phyloP scores from a whole-genome alignment of 2,329 filamentous ascomycete genomes.

The Grosmannia huntii region DNA sequence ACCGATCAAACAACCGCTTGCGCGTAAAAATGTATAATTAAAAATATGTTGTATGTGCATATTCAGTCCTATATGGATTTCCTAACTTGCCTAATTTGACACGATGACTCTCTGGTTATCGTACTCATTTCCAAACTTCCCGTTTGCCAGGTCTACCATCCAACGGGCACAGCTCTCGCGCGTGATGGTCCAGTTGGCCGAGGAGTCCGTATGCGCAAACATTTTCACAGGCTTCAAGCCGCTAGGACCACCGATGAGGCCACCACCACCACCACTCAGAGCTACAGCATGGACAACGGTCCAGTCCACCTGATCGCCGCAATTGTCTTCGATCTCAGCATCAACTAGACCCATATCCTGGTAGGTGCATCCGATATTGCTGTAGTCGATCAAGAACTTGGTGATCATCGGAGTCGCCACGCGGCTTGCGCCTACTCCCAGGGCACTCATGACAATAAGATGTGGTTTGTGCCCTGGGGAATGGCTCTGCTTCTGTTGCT shows the following conservation, averaged over 20 bases:
- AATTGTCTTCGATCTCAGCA: background rate
- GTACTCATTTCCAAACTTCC: background rate
- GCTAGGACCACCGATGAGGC: background rate
- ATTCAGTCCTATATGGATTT: background rate
- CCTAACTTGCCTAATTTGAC: background rate
- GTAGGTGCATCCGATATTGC: slow-evolving; percentile 1
- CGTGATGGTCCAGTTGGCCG: background rate
- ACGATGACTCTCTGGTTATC: background rate
- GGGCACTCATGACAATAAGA: background rate
- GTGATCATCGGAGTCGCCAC: background rate
- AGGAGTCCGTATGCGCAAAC: background rate
- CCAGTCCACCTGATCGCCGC: background rate
- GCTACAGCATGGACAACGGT: background rate
- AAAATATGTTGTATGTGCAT: background rate
- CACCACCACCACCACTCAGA: background rate
- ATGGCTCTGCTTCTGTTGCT: background rate
- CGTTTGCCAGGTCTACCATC: background rate
- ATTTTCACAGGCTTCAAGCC: background rate
- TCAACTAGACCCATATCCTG: background rate
- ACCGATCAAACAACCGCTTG: too few relatives aligned
- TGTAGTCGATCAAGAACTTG: slow-evolving; percentile 1
- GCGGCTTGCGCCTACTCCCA: background rate
- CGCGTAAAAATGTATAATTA: too few relatives aligned
- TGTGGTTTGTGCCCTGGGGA: background rate
- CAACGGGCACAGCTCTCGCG: background rate